A percentile compares a stretch with the other conserved stretches of the same genome.
Conservation (phyloP, 2,329 filamentous ascomycete genomes). For the Microsporum ferrugineum region DNA sequence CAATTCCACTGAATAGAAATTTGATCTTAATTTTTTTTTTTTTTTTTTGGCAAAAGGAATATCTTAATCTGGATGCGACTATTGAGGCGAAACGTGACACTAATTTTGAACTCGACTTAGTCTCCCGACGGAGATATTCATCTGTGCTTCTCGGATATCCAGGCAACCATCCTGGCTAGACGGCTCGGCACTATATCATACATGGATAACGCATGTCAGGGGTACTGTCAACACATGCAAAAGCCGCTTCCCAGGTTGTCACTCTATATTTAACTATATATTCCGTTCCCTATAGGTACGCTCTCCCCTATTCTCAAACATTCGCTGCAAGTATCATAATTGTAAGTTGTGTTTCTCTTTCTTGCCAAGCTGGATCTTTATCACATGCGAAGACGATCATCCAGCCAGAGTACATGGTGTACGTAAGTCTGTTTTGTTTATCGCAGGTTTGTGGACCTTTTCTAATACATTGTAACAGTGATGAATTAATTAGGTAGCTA, state of each 20-base stretch:
- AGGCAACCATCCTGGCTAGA: neutral
- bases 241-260: neutral
- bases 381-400: neutral
- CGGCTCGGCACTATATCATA: neutral
- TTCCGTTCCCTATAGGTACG: neutral
- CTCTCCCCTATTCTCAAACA: neutral
- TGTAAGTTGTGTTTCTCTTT: neutral
- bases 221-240: neutral
- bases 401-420: neutral
- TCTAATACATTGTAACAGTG: neutral
- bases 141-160: neutral
- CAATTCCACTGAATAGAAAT: too few species aligned
- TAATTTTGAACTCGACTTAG: neutral
- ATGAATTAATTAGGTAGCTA: neutral
- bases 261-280: neutral
- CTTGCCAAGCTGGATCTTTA: neutral
- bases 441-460: neutral
- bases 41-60: neutral
- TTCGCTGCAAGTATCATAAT: neutral
- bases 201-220: neutral
- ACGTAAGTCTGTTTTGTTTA: neutral
- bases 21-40: too few species aligned
- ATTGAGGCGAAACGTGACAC: neutral
- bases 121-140: neutral
- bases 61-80: neutral